Percentiles rank a stretch among this genome's conserved stretches.
Evolutionary conservation across 169 alveolate species (phyloP).

Genomic region (Eimeria zaria): DNA sequence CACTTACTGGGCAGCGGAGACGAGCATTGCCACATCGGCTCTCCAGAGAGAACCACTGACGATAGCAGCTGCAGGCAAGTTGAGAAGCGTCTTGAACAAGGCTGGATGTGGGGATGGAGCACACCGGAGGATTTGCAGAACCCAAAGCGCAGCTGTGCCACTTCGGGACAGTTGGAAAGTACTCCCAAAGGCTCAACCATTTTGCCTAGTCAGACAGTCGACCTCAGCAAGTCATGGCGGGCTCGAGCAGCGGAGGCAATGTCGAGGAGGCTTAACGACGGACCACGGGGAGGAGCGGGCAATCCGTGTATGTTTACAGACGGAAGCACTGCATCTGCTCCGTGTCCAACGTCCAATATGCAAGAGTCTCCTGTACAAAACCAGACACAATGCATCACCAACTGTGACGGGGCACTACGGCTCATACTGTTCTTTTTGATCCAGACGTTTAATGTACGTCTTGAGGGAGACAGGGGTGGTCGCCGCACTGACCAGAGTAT

Average conservation of each 20-base stretch:
- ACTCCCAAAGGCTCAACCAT: not conserved
- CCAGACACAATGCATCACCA: not conserved
- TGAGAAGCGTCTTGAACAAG: slow-evolving; percentile 19
- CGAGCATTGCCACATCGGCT: not conserved
- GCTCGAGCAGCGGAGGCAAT: slow-evolving; percentile 72
- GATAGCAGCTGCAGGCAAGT: not conserved
- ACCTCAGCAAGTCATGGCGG: slow-evolving; percentile 56
- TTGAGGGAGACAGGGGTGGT: not conserved
- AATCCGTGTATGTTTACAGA: not conserved
- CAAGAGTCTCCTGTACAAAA: slow-evolving; percentile 1
- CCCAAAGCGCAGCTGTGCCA: not conserved
- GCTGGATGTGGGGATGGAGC: slow-evolving; percentile 67
- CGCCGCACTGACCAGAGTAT: not conserved
- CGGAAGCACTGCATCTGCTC: not conserved
- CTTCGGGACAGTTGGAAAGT: not conserved
- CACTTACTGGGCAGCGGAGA: slow-evolving; percentile 10
- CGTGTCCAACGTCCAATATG: not conserved
- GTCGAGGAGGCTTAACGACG: slow-evolving; percentile 14
- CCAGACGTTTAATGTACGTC: slow-evolving; percentile 66
- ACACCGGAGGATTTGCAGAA: not conserved
- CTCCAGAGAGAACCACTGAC: not conserved
- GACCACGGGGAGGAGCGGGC: slow-evolving; percentile 3
- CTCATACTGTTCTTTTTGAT: slow-evolving; percentile 46
- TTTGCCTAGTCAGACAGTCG: not conserved
- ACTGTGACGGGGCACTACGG: slow-evolving; percentile 26